phyloP scores from a whole-genome alignment of 2,329 filamentous ascomycete species.

The Pyrenophora graminea region DNA sequence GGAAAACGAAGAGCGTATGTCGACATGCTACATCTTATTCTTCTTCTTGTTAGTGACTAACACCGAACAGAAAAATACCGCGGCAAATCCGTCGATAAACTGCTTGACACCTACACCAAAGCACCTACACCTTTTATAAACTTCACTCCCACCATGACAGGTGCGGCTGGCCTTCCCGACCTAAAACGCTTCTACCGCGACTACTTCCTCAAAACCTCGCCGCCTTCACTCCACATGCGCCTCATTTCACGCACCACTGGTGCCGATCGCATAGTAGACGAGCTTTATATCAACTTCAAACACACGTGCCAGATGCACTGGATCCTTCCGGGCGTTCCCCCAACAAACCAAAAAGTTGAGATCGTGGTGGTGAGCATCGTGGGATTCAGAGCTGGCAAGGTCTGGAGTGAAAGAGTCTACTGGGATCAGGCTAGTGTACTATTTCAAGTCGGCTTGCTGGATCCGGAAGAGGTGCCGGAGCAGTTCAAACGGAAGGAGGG shows the following conservation, averaged over 20 bases:
- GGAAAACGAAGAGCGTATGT: constrained; percentile 45
- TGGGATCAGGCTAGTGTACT: constrained; percentile 67
- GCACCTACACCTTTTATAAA: constrained; percentile 47
- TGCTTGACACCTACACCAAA: constrained; percentile 46
- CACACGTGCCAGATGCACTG: constrained; percentile 62
- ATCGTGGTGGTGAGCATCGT: constrained; percentile 62
- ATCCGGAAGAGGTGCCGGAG: constrained; percentile 59
- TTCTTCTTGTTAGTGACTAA: constrained; percentile 2
- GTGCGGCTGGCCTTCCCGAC: constrained; percentile 50
- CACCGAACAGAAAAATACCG: constrained; percentile 42
- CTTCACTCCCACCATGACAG: constrained; percentile 53
- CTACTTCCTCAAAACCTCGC: constrained; percentile 56
- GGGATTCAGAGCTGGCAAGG: constrained; percentile 56
- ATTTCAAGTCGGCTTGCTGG: constrained; percentile 62
- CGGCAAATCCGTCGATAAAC: constrained; percentile 42
- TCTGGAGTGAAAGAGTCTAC: constrained; percentile 63
- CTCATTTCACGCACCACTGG: constrained; percentile 63
- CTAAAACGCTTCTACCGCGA: constrained; percentile 59
- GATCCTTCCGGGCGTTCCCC: constrained; percentile 62
- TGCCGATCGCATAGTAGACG: constrained; percentile 64
- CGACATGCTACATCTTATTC: not conserved
- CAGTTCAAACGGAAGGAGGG: constrained; percentile 19
- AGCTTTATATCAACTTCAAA: constrained; percentile 61
- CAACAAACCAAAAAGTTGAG: constrained; percentile 62
- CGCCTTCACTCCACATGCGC: constrained; percentile 56